A percentile compares a stretch with the other conserved stretches of the same genome.
Evolutionary conservation across 805 yeast genomes (phyloP).

Genomic region (Metschnikowia noctiluminum): DNA sequence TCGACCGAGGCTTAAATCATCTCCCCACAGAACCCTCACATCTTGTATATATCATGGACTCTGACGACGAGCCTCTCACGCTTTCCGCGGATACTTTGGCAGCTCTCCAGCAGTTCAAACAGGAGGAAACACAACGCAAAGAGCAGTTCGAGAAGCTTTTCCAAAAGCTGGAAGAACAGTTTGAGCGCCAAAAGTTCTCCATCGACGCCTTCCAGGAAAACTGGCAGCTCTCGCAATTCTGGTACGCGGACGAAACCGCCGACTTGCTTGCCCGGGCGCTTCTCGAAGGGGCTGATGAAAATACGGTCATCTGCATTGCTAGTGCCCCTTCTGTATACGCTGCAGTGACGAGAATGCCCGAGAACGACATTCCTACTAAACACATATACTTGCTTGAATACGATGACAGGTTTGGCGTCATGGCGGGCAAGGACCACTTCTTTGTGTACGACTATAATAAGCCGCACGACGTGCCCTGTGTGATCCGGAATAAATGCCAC

Average conservation of each 20-base stretch:
- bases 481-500: constrained; percentile 60
- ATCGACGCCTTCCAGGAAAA: constrained; percentile 84
- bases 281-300: constrained; percentile 69
- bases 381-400: constrained; percentile 74
- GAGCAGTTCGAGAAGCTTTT: constrained; percentile 55
- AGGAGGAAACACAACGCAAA: constrained; percentile 56
- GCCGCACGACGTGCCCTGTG: constrained; percentile 60
- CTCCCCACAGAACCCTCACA: background rate
- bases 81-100: constrained; percentile 50
- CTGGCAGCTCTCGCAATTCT: constrained; percentile 93
- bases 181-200: constrained; percentile 41
- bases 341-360: constrained; percentile 58
- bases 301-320: constrained; percentile 70
- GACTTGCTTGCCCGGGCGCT: constrained; percentile 63
- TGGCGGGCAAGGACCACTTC: constrained; percentile 68
- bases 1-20: no score
- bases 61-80: constrained; percentile 42
- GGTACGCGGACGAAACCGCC: constrained; percentile 81
- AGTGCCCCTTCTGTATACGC: constrained; percentile 94
- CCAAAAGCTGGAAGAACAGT: constrained; percentile 55
- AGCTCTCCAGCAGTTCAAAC: constrained; percentile 60
- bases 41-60: constrained; percentile 24
- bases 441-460: constrained; percentile 70
- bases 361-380: constrained; percentile 54
- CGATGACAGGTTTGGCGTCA: constrained; percentile 70